Conservation (phyloP, 129 eudicot species). For the Artemisia tridentata region DNA sequence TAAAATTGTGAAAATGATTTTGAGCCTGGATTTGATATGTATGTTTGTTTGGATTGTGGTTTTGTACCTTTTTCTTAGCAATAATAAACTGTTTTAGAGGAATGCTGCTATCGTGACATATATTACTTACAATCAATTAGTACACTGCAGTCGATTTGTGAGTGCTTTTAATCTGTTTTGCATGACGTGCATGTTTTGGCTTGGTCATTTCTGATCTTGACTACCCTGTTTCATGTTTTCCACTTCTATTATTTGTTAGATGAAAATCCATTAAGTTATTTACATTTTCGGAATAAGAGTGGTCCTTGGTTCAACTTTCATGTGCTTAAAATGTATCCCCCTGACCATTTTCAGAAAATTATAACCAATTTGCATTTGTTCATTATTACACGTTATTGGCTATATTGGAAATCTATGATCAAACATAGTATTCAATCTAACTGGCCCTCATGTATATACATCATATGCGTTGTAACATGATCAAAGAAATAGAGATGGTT, state of each 20-base stretch:
- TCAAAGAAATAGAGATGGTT: not conserved
- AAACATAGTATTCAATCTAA: not conserved
- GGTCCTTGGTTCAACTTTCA: constrained; percentile 16
- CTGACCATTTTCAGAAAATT: not conserved
- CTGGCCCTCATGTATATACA: not conserved
- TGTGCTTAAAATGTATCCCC: not conserved
- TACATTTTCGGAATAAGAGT: not conserved
- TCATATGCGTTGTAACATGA: not conserved
- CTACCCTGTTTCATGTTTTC: constrained; percentile 18
- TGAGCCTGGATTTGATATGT: not conserved
- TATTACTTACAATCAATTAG: not conserved
- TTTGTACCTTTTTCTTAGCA: too few species aligned
- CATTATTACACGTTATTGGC: constrained; percentile 1
- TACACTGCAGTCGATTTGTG: not conserved
- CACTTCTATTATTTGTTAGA: not conserved
- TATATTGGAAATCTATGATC: not conserved
- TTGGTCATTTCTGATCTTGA: constrained; percentile 10
- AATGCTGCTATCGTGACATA: not conserved
- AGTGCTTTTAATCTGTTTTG: not conserved
- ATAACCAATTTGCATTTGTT: not conserved
- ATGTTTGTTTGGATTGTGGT: too few species aligned
- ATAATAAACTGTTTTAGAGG: not conserved
- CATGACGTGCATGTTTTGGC: not conserved
- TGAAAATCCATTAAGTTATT: not conserved
- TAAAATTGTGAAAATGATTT: constrained; percentile 4